Conservation (phyloP, 2,329 filamentous ascomycete genomes). For the Diaporthe helianthi region DNA sequence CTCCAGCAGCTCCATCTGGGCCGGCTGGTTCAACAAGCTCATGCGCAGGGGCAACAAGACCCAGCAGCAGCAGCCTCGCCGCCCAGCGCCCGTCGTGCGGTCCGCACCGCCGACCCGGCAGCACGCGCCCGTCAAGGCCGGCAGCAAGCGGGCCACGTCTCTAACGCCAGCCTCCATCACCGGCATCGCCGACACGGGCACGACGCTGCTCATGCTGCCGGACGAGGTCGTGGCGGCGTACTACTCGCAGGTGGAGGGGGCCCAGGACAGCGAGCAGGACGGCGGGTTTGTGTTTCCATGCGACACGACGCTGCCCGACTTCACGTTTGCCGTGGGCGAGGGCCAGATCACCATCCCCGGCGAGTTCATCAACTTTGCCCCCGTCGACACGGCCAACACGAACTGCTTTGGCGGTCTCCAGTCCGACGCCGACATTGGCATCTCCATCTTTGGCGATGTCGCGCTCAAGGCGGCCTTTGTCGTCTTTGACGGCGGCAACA, state of each 20-base stretch:
- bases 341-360: conserved; percentile 52
- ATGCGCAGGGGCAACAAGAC: not conserved
- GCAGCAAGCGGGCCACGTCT: conserved; percentile 21
- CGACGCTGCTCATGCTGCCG: conserved; percentile 55
- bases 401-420: conserved; percentile 47
- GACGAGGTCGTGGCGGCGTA: conserved; percentile 51
- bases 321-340: conserved; percentile 51
- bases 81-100: not conserved
- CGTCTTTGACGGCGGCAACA: conserved; percentile 44
- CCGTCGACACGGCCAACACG: conserved; percentile 35
- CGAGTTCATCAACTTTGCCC: conserved; percentile 46
- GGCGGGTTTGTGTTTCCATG: conserved; percentile 55
- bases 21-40: conserved; percentile 12
- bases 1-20: conserved; percentile 1
- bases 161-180: conserved; percentile 41
- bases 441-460: conserved; percentile 43
- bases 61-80: not conserved
- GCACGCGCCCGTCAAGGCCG: conserved; percentile 22
- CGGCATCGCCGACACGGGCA: conserved; percentile 58
- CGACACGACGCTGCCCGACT: conserved; percentile 48
- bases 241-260: conserved; percentile 50
- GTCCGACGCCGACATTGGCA: conserved; percentile 38
- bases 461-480: conserved; percentile 43
- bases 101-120: conserved; percentile 14
- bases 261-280: conserved; percentile 43